Evolutionary conservation across 331 rosid species (phyloP), one percentile per base, ranked within the genome.

Genomic region (Dryas integrifolia): DNA sequence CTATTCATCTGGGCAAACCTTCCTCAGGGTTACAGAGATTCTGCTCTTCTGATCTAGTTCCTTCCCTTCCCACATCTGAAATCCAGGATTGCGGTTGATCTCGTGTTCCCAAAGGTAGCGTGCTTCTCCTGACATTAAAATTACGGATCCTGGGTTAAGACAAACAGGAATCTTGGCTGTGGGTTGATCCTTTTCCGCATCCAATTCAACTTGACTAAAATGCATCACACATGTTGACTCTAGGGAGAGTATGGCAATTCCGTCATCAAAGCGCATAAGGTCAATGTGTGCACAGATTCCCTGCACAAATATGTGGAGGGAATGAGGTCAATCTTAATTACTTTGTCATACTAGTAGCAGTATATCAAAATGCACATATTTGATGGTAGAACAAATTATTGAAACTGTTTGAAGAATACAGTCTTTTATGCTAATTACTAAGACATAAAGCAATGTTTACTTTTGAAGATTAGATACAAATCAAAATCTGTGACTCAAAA

Each of bases 201-300:
- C 83, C 12, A 13, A 57, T 73, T 73, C 82, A 73, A 73, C 83
- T 72, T 35, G 77, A 24, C 89, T 85, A 71, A 94, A 94, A 74
- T 91, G 85, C 98, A 94, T 94, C 75, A 94, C 91, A 56, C 97
- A 91, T 6, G 90, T 47, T 0, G 98, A 91, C 76, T 91, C 91
- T 9, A 94, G 65, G 16, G 98, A 94, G 78, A 91, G 73, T 2
- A 94, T 88, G 62, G 92, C 97, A 80, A 94, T 94, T 58, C 88
- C 98, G 75, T 94, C 98, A 75, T 94, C 92, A 73, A 94, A 94
- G 14, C 96, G 86, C 84, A 94, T 51, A n/a, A 94, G 92, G 68
- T 94, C 97, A 14, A 91, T 85, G 67, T 94, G 98, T 3, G 97
- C 84, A 76, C 91, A 76, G 18, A 94, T 94, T 4, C 98, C 98